phyloP scores from a whole-genome alignment of 225 moss, liverwort and hornwort genomes.

The Sphagnum contortum region DNA sequence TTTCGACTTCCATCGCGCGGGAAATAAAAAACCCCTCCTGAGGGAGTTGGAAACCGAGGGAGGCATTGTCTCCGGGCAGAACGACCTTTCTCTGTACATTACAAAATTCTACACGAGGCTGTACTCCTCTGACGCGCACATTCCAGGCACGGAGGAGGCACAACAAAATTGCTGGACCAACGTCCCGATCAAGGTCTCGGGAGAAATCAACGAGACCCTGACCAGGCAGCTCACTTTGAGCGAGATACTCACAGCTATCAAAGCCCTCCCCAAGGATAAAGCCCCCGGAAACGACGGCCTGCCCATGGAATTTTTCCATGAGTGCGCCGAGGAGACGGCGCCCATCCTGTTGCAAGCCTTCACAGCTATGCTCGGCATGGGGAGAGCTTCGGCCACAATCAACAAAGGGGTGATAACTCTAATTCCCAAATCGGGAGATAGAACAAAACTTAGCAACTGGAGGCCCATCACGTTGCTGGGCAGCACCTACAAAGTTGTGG shows the following conservation, averaged over 20 bases:
- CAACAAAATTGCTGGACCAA: background rate
- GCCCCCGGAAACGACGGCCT: conserved; percentile 1
- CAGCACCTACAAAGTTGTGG: too few species aligned
- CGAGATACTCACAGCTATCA: background rate
- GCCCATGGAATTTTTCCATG: conserved; percentile 2
- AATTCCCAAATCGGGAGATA: too few species aligned
- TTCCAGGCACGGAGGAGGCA: background rate
- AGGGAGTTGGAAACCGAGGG: background rate
- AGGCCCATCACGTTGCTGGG: too few species aligned
- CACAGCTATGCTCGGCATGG: background rate
- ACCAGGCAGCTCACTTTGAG: background rate
- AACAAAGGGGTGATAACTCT: too few species aligned
- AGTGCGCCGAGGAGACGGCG: background rate
- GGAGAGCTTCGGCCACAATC: background rate
- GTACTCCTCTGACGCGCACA: background rate
- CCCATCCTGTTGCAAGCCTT: background rate
- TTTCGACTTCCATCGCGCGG: background rate
- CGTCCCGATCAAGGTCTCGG: background rate
- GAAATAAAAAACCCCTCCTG: background rate
- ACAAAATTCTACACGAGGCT: background rate
- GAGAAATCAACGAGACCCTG: background rate
- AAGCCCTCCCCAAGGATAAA: background rate
- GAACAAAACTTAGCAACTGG: too few species aligned
- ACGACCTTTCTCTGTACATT: background rate
- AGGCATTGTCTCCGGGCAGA: background rate